Evolutionary conservation across 2,329 filamentous ascomycete genomes (phyloP), one percentile per base, ranked within the genome.

Genomic region (Diaporthe ampelina): DNA sequence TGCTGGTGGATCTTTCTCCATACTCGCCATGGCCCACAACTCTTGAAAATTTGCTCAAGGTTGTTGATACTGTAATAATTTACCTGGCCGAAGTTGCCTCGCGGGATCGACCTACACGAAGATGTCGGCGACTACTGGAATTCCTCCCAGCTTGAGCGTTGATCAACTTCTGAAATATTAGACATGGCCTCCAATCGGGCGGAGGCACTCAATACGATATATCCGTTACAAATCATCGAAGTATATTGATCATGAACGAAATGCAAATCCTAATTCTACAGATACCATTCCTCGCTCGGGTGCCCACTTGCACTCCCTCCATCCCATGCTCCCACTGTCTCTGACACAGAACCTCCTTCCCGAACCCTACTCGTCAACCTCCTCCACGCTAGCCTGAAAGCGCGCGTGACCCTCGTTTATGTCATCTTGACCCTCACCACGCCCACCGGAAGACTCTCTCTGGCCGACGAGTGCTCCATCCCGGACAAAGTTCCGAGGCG

Each of bases 1-100:
- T 59, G 93, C 93, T 24, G 96, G 96, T 77, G 95, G 95, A 8
- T 95, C 98, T 81, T 98, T 91, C 82, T 93, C 92, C 1, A 84
- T 94, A 37, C 79, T 94, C 19, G 86, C 88, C 35, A 45, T 13
- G 37, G 10, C 37, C 37, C 37, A 40, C 3, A 15, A 15, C 10
- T 15, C 37, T 40, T 40, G 37, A 40, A 13, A 3, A 15, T 11
- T 40, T 40, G 37, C 37, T 40, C 10, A 13, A 3, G 37, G 13
- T 2, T 13, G 37, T 40, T 40, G 11, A 37, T 37, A 10, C 11
- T 37, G 35, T 11, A 37, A 37, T 9, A 37, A 37, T 2, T 37
- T 11, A 40, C 37, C 37, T 40, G 11, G 11, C 37, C 37, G 6
- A 48, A 5, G 19, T 48, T n/a, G 45, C 19, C 45, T 3, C 8